Percentiles rank a stretch among this genome's conserved stretches.
Conservation (phyloP, 1,139 yeast species). For the Meyerozyma carpophila region DNA sequence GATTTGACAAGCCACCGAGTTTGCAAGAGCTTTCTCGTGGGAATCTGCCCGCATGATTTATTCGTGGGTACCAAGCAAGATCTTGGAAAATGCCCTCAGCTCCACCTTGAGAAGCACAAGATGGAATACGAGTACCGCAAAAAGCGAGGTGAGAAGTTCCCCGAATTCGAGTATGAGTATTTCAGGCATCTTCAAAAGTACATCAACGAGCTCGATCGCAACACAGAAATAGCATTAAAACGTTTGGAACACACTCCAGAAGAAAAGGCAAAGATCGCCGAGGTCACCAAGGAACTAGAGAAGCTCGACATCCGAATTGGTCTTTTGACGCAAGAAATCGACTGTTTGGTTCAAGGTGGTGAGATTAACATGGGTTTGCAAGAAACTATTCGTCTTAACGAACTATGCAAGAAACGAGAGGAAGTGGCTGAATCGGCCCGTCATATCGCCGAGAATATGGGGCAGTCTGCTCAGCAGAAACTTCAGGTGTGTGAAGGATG, state of each 20-base stretch:
- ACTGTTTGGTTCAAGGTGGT: slow-evolving; percentile 45
- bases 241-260: slow-evolving; percentile 75
- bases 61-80: slow-evolving; percentile 82
- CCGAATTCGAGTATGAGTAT: slow-evolving; percentile 70
- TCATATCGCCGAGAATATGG: slow-evolving; percentile 64
- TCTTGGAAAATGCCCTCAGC: slow-evolving; percentile 72
- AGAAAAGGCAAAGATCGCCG: slow-evolving; percentile 60
- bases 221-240: slow-evolving; percentile 59
- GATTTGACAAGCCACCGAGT: slow-evolving; percentile 62
- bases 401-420: slow-evolving; percentile 42
- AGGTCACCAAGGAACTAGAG: slow-evolving; percentile 63
- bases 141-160: slow-evolving; percentile 50
- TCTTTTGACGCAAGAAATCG: slow-evolving; percentile 65
- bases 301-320: slow-evolving; percentile 62
- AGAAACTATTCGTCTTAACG: slow-evolving; percentile 41
- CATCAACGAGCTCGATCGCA: slow-evolving; percentile 62
- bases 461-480: slow-evolving; percentile 85
- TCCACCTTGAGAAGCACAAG: slow-evolving; percentile 74
- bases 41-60: slow-evolving; percentile 84
- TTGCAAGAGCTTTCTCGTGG: slow-evolving; percentile 79
- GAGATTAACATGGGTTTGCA: slow-evolving; percentile 49
- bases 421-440: slow-evolving; percentile 51
- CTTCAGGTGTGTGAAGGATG: slow-evolving; percentile 88
- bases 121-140: slow-evolving; percentile 63
- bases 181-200: slow-evolving; percentile 48